Evolutionary conservation across 345 rosid genomes (phyloP), one percentile per base, ranked within the genome.

Genomic region (Aurinia saxatilis): DNA sequence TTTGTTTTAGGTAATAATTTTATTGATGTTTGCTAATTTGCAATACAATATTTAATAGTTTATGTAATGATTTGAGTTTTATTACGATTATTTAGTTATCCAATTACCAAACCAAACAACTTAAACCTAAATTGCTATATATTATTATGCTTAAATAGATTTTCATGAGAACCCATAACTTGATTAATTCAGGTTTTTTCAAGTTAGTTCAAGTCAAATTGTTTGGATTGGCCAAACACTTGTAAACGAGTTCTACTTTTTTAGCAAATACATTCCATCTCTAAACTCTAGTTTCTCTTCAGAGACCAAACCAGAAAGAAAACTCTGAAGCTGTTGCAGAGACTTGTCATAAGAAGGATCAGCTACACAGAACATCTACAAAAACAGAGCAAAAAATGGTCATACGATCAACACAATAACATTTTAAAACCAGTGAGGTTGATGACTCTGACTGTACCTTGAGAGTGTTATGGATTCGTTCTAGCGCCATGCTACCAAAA

Each of bases 281-380:
- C 82, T 74, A 6, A 87, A 68, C 74, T 93, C 96, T 55, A 93
- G 66, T 78, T 84, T 93, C 84, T 93, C 97, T 71, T 87, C 96
- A 35, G 84, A 74, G 45, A 85, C 88, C 51, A 93, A 78, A 38
- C 95, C 90, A 33, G 84, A 82, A 55, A 93, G 80, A 76, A 93
- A 93, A 77, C 91, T 84, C 71, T 93, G 97, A 56, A 93, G 83
- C 65, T 87, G 96, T 72, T 93, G 97, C 54, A 87, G 78, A 12
- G 95, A 87, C 78, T 93, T 93, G 73, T 93, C 96, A 38, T 90
- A 93, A 12, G 84, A 51, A 63, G 99, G 95, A 81, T 87, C 97
- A 18, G 87, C 96, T 7, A 87, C 81, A 77, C 96, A 93, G 60
- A 93, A 90, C 88, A 93, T 90, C 97, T 93, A 81, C 75, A 67